phyloP scores from a whole-genome alignment of 2,329 filamentous ascomycete genomes.

The Hortaea sp. region DNA sequence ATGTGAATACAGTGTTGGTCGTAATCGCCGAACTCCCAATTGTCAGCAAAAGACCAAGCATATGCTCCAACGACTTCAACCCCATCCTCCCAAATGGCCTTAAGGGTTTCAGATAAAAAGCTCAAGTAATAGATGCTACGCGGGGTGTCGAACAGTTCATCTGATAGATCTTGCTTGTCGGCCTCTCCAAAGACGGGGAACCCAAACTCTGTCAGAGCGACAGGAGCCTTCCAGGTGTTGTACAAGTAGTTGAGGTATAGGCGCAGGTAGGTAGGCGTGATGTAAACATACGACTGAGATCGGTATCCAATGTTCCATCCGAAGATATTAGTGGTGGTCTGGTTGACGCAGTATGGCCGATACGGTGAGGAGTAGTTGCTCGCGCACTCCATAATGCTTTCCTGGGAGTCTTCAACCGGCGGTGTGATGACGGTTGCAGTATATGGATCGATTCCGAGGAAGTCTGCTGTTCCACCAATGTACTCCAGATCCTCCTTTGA shows the following conservation, averaged over 20 bases:
- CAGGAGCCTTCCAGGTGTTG: constrained; percentile 24
- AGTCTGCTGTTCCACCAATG: constrained; percentile 25
- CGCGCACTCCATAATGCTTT: constrained; percentile 27
- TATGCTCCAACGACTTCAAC: constrained; percentile 43
- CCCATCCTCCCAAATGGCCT: constrained; percentile 41
- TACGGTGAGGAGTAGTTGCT: constrained; percentile 29
- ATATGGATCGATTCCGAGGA: constrained; percentile 28
- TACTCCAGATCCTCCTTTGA: constrained; percentile 22
- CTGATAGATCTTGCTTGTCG: neutral
- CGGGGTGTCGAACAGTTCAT: constrained; percentile 7
- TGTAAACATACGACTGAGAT: constrained; percentile 12
- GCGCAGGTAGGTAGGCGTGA: constrained; percentile 9
- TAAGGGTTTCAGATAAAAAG: constrained; percentile 44
- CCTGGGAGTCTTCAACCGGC: constrained; percentile 4
- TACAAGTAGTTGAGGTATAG: constrained; percentile 9
- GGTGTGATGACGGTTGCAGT: constrained; percentile 21
- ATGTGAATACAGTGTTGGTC: constrained; percentile 7
- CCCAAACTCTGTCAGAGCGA: constrained; percentile 28
- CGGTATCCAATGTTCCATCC: constrained; percentile 16
- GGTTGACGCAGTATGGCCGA: constrained; percentile 32
- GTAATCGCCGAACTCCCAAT: constrained; percentile 10
- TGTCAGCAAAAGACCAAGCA: constrained; percentile 38
- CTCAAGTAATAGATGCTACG: constrained; percentile 43
- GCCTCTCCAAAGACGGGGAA: constrained; percentile 26
- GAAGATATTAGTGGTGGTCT: constrained; percentile 12